phyloP scores from a whole-genome alignment of 2,329 filamentous ascomycete species.

The Calonectria honghensis region DNA sequence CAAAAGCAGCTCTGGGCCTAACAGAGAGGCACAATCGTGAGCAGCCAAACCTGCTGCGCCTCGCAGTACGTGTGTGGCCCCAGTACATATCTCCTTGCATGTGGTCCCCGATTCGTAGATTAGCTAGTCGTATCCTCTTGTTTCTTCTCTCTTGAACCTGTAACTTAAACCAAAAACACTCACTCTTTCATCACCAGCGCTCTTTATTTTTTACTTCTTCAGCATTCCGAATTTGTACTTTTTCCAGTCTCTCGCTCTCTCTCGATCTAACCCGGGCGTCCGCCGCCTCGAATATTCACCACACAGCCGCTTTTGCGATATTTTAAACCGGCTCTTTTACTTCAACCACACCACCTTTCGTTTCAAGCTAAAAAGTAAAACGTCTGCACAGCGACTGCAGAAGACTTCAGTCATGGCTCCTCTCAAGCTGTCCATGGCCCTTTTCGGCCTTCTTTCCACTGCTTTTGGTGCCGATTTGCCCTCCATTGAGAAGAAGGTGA shows the following conservation, averaged over 20 bases:
- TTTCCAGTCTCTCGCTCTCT: slow-evolving; percentile 23
- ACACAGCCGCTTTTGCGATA: background rate
- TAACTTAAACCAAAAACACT: slow-evolving; percentile 5
- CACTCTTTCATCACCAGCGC: slow-evolving; percentile 1
- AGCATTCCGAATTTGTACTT: background rate
- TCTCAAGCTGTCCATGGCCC: slow-evolving; percentile 23
- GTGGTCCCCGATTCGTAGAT: background rate
- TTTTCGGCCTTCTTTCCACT: slow-evolving; percentile 18
- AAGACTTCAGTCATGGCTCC: background rate
- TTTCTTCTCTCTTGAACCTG: slow-evolving; percentile 7
- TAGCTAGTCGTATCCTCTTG: background rate
- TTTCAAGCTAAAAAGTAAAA: background rate
- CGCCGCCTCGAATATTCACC: background rate
- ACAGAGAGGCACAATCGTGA: slow-evolving; percentile 10
- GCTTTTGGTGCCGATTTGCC: slow-evolving; percentile 25
- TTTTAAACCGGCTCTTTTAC: slow-evolving; percentile 3
- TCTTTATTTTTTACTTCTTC: background rate
- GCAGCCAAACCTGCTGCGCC: slow-evolving; percentile 7
- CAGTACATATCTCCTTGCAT: slow-evolving; percentile 18
- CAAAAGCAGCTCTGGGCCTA: slow-evolving; percentile 15
- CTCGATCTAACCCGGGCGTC: background rate
- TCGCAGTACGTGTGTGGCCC: slow-evolving; percentile 4
- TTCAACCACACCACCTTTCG: background rate
- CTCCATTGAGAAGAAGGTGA: slow-evolving; percentile 32
- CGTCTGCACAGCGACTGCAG: background rate